These are phyloP conservation scores for Stagonosporopsis vannaccii DNA, from an alignment of 2,329 filamentous ascomycete species.

Conservation along the genomic window DNA sequence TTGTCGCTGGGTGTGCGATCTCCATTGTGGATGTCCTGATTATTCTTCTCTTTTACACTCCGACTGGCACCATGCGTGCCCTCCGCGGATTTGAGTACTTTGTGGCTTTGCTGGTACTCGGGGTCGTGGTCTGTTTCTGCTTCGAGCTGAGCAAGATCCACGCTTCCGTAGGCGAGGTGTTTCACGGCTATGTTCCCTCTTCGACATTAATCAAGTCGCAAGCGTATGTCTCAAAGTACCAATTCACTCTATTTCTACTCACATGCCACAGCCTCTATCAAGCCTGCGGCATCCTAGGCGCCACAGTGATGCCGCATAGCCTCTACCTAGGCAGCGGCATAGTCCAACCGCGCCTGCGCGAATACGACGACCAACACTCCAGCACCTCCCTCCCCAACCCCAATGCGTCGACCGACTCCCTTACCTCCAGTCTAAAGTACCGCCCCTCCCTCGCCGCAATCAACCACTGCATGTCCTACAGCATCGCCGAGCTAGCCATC, in stretches of 20 bases:
- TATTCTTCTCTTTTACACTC: slow-evolving; percentile 63
- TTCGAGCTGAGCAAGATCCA: slow-evolving; percentile 63
- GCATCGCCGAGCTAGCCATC: slow-evolving; percentile 72
- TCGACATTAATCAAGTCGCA: slow-evolving; percentile 59
- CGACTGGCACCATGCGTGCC: slow-evolving; percentile 60
- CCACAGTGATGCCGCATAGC: slow-evolving; percentile 71
- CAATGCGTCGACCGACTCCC: slow-evolving; percentile 24
- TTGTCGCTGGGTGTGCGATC: slow-evolving; percentile 65
- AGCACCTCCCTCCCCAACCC: slow-evolving; percentile 3
- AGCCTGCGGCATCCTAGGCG: slow-evolving; percentile 78
- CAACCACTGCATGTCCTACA: slow-evolving; percentile 74
- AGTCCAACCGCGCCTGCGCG: slow-evolving; percentile 59
- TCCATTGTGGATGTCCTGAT: slow-evolving; percentile 64
- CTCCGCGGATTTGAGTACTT: slow-evolving; percentile 63
- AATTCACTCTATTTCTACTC: slow-evolving; percentile 1
- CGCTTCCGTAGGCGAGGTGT: slow-evolving; percentile 60
- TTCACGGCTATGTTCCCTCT: slow-evolving; percentile 63
- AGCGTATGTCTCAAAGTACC: slow-evolving; percentile 48
- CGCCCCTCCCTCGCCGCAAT: slow-evolving; percentile 77
- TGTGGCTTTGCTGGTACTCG: slow-evolving; percentile 61
- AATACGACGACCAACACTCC: slow-evolving; percentile 38
- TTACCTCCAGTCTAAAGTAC: slow-evolving; percentile 62
- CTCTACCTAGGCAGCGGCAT: slow-evolving; percentile 65
- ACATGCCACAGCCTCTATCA: slow-evolving; percentile 57
- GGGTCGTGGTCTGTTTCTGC: slow-evolving; percentile 65